These are phyloP conservation scores for Pseudonitzschia multistriata DNA, from an alignment of 108 stramenopile genomes.

Conservation along the genomic window DNA sequence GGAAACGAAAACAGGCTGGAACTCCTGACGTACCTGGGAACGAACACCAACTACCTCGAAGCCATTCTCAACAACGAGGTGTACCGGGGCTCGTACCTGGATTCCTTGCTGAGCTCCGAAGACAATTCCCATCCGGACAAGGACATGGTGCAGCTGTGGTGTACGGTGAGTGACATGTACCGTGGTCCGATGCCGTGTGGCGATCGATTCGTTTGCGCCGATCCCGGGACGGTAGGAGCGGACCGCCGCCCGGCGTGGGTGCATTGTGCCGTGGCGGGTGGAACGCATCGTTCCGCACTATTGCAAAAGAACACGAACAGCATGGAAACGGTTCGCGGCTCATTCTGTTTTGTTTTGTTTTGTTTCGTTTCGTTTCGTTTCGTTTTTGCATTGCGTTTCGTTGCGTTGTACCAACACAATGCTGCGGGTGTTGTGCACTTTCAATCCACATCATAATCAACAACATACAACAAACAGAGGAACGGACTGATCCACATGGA, in stretches of 20 bases:
- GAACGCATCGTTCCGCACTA: too few species aligned
- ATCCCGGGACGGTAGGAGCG: too few species aligned
- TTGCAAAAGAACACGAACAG: not conserved
- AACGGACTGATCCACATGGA: constrained; percentile 77
- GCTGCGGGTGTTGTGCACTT: too few species aligned
- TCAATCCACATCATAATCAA: too few species aligned
- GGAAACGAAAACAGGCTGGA: constrained; percentile 28
- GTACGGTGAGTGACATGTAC: constrained; percentile 23
- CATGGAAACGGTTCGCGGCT: not conserved
- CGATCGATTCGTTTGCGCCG: not conserved
- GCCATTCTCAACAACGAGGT: constrained; percentile 34
- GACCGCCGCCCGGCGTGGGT: too few species aligned
- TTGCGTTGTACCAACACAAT: too few species aligned
- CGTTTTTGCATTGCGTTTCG: not conserved
- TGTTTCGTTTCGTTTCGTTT: not conserved
- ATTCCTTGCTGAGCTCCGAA: constrained; percentile 64
- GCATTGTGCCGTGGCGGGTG: too few species aligned
- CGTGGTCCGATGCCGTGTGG: not conserved
- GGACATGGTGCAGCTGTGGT: constrained; percentile 78
- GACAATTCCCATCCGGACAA: constrained; percentile 65
- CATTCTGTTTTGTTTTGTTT: not conserved
- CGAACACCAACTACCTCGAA: constrained; percentile 32
- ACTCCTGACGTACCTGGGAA: constrained; percentile 49
- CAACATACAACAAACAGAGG: constrained; percentile 17
- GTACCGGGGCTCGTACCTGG: constrained; percentile 50